A percentile compares a stretch with the other conserved stretches of the same genome.
Conservation (phyloP, 2,329 filamentous ascomycete genomes). For the Trichoderma pleuroti region DNA sequence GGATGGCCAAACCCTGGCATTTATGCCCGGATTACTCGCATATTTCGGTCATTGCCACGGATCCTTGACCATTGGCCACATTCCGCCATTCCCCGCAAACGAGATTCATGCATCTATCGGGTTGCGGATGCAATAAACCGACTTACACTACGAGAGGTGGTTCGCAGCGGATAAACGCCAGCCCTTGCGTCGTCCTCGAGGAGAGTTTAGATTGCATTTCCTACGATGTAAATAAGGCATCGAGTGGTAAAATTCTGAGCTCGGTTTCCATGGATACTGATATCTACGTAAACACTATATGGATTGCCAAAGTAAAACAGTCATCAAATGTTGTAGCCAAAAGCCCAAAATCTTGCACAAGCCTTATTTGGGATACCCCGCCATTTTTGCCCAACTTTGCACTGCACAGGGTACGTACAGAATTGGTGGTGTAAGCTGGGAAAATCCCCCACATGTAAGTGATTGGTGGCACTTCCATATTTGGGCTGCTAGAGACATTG, state of each 20-base stretch:
- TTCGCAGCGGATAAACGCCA: neutral
- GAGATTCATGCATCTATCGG: conserved; percentile 1
- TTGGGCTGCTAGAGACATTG: neutral
- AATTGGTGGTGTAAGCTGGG: neutral
- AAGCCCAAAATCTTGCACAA: neutral
- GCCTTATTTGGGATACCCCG: neutral
- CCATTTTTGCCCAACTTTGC: neutral
- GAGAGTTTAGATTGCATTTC: neutral
- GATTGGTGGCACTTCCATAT: neutral
- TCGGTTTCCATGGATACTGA: neutral
- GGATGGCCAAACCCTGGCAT: neutral
- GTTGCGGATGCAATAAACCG: neutral
- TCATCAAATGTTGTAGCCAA: neutral
- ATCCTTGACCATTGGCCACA: neutral
- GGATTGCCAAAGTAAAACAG: neutral
- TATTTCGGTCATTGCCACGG: neutral
- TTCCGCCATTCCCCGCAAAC: conserved; percentile 3
- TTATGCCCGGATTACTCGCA: conserved; percentile 4
- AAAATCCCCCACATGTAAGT: neutral
- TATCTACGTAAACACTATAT: neutral
- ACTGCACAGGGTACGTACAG: neutral
- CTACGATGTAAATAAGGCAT: neutral
- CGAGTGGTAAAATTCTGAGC: neutral
- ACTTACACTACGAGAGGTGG: neutral
- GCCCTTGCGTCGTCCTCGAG: neutral